Conservation (phyloP, 768 basidiomycete genomes). For the Saitozyma podzolica region DNA sequence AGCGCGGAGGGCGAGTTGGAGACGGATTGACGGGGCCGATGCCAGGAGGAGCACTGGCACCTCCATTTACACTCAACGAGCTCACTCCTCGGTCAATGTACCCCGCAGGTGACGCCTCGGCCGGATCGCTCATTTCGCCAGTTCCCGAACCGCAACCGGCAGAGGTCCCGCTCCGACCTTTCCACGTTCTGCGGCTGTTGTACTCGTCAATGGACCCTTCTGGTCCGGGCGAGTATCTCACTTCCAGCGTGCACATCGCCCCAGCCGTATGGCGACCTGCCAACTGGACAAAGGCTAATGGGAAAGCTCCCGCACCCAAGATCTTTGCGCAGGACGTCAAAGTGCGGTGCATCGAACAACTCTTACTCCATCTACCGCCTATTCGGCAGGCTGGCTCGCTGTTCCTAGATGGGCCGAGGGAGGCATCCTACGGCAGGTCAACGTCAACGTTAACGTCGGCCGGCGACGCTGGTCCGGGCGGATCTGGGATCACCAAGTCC, state of each 20-base stretch:
- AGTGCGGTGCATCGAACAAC: constrained; percentile 27
- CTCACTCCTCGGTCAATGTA: too few species aligned
- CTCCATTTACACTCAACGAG: too few species aligned
- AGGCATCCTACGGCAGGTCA: background rate
- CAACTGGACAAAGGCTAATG: constrained; percentile 7
- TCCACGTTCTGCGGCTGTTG: constrained; percentile 38
- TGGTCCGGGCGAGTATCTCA: constrained; percentile 28
- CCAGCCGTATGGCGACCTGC: constrained; percentile 32
- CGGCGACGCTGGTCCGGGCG: too few species aligned
- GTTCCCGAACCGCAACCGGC: constrained; percentile 37
- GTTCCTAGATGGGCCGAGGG: constrained; percentile 25
- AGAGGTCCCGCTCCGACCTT: constrained; percentile 31
- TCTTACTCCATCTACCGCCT: constrained; percentile 27
- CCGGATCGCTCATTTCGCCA: constrained; percentile 38
- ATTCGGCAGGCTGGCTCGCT: constrained; percentile 19
- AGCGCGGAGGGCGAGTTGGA: background rate
- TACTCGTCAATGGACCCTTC: constrained; percentile 38
- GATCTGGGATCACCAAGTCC: too few species aligned
- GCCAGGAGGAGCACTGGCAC: too few species aligned
- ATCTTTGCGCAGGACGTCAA: constrained; percentile 40
- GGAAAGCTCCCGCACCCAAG: constrained; percentile 15
- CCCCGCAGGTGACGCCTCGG: too few species aligned
- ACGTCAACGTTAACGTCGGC: too few species aligned
- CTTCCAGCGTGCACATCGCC: constrained; percentile 36
- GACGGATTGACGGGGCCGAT: too few species aligned